Evolutionary conservation across 2,329 filamentous ascomycete genomes (phyloP).

Genomic region (Paraphaeosphaeria sporulosa): DNA sequence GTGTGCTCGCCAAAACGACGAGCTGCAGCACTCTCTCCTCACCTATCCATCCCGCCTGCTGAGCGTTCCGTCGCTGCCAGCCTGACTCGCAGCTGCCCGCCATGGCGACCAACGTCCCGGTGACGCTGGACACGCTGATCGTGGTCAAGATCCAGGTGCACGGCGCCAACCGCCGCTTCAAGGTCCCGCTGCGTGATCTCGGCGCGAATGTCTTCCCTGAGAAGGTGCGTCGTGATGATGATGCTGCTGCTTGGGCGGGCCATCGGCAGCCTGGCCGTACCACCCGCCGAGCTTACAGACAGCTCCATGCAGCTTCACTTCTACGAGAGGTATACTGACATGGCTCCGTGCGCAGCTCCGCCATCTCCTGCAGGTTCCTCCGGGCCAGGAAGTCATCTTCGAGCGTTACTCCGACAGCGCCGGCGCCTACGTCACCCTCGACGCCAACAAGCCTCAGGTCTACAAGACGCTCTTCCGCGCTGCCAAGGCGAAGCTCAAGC

Average conservation of each 20-base stretch:
- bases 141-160: constrained; percentile 85
- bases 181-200: constrained; percentile 87
- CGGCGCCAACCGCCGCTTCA: constrained; percentile 80
- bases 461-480: constrained; percentile 98
- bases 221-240: constrained; percentile 71
- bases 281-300: constrained; percentile 19
- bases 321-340: constrained; percentile 26
- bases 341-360: constrained; percentile 59
- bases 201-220: constrained; percentile 75
- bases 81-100: constrained; percentile 33
- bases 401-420: constrained; percentile 97
- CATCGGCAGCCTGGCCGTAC: constrained; percentile 27
- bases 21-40: neutral
- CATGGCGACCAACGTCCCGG: constrained; percentile 55
- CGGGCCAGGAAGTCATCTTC: constrained; percentile 70
- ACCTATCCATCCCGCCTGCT: constrained; percentile 7
- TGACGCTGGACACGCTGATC: constrained; percentile 75
- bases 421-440: constrained; percentile 78
- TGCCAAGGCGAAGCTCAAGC: constrained; percentile 97
- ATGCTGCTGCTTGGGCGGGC: constrained; percentile 17
- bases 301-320: constrained; percentile 12
- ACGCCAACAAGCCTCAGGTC: constrained; percentile 77
- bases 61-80: constrained; percentile 27
- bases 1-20: neutral
- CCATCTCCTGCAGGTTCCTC: constrained; percentile 69